These are phyloP conservation scores for Sordaria brevicollis DNA, from an alignment of 495 filamentous ascomycete genomes.

Conservation along the genomic window DNA sequence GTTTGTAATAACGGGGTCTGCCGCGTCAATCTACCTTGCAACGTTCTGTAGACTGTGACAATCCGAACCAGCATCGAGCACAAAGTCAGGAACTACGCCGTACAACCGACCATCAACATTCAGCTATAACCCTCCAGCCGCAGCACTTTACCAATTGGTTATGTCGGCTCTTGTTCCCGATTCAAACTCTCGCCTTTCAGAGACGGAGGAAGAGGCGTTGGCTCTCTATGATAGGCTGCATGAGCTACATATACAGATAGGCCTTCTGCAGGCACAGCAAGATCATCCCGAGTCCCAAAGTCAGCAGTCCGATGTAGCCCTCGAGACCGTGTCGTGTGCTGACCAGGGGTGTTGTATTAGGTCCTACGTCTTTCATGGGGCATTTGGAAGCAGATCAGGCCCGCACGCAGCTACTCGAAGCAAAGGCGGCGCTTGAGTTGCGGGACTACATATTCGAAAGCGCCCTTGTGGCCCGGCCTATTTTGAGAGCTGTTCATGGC, in stretches of 20 bases:
- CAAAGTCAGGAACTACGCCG: neutral
- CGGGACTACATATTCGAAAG: constrained; percentile 55
- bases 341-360: neutral
- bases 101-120: neutral
- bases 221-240: constrained; percentile 60
- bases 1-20: neutral
- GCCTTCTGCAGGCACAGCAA: constrained; percentile 47
- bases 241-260: constrained; percentile 59
- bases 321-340: neutral
- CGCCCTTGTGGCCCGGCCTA: constrained; percentile 59
- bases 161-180: neutral
- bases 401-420: constrained; percentile 56
- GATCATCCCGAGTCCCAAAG: constrained; percentile 3
- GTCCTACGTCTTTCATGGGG: neutral
- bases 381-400: constrained; percentile 37
- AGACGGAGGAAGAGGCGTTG: constrained; percentile 51
- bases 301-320: neutral
- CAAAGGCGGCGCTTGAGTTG: constrained; percentile 56
- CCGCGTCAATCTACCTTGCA: neutral
- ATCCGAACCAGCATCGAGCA: neutral
- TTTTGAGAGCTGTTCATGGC: constrained; percentile 64
- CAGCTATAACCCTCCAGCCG: neutral
- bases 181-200: constrained; percentile 2
- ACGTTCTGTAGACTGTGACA: neutral
- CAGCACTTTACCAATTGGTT: neutral